Evolutionary conservation across 2,329 filamentous ascomycete genomes (phyloP).

Genomic region (Claviceps pazoutovae): DNA sequence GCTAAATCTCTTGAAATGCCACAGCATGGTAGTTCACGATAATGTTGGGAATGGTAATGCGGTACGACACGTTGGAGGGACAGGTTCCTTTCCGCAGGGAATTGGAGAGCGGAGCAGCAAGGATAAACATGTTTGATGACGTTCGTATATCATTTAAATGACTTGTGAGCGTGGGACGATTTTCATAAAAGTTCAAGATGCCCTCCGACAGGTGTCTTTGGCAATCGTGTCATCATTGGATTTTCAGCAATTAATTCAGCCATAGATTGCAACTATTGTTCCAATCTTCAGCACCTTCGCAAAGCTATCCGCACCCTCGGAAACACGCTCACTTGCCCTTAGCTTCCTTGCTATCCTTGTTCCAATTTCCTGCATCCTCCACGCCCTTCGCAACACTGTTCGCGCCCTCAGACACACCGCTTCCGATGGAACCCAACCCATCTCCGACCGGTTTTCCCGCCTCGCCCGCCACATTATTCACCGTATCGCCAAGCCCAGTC

Average conservation of each 20-base stretch:
- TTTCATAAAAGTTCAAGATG: neutral
- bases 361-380: conserved; percentile 46
- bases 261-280: conserved; percentile 18
- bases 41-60: neutral
- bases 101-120: neutral
- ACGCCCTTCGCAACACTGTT: conserved; percentile 36
- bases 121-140: neutral
- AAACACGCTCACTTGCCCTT: neutral
- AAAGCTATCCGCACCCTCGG: conserved; percentile 16
- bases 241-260: neutral
- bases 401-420: conserved; percentile 37
- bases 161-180: neutral
- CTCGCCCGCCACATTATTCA: conserved; percentile 39
- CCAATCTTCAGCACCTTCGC: conserved; percentile 44
- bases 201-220: neutral
- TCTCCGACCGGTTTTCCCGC: conserved; percentile 41
- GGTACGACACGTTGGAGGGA: neutral
- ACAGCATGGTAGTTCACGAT: neutral
- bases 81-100: neutral
- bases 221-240: neutral
- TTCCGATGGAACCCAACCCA: conserved; percentile 36
- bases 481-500: conserved; percentile 42
- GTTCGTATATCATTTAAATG: neutral
- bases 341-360: conserved; percentile 15
- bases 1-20: neutral